Percentiles rank a stretch among this genome's conserved stretches.
Conservation (phyloP, 768 basidiomycete species). For the Kwoniella bestiolae region DNA sequence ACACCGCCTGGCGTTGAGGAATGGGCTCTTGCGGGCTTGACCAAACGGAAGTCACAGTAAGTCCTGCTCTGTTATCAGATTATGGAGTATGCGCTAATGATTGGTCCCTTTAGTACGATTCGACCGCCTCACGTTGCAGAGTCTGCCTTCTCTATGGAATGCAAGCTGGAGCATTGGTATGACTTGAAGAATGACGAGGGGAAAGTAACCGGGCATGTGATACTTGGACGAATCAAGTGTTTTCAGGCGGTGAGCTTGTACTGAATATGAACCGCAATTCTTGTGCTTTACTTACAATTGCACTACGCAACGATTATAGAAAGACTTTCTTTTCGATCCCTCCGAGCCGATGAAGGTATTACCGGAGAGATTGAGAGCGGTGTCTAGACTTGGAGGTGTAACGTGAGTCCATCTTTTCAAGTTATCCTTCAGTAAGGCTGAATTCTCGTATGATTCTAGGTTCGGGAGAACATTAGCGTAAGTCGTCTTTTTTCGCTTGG, state of each 20-base stretch:
- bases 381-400: constrained; percentile 64
- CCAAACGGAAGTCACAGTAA: constrained; percentile 46
- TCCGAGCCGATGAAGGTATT: constrained; percentile 40
- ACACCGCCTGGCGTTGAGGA: constrained; percentile 55
- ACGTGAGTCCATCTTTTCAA: constrained; percentile 42
- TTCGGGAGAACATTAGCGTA: too few relatives aligned
- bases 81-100: too few relatives aligned
- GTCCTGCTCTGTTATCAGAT: constrained; percentile 6
- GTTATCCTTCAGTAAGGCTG: too few relatives aligned
- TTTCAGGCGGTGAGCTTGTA: constrained; percentile 57
- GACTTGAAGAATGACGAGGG: constrained; percentile 31
- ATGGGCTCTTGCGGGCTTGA: constrained; percentile 55
- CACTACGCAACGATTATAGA: too few relatives aligned
- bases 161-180: constrained; percentile 51
- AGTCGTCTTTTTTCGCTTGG: too few relatives aligned
- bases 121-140: constrained; percentile 58
- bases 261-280: too few relatives aligned
- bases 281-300: too few relatives aligned
- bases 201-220: constrained; percentile 33
- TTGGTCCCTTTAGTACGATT: constrained; percentile 40
- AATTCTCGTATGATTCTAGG: too few relatives aligned
- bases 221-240: constrained; percentile 55
- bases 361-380: constrained; percentile 47
- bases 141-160: constrained; percentile 58
- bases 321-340: constrained; percentile 46